A percentile compares a stretch with the other conserved stretches of the same genome.
These are phyloP conservation scores for Solanum pimpinellifolium DNA, from an alignment of 257 asterid genomes.

Conservation along the genomic window DNA sequence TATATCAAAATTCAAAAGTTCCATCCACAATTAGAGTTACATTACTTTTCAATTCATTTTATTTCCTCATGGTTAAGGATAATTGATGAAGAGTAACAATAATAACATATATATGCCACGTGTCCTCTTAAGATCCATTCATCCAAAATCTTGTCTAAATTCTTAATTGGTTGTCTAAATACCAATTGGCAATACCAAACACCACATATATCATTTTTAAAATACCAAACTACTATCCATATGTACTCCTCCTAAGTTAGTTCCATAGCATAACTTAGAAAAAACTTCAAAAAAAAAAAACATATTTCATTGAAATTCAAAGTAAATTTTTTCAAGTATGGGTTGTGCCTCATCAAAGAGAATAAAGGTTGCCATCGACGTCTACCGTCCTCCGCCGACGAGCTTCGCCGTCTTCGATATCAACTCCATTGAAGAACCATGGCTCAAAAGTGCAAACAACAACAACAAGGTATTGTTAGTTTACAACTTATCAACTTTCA, in stretches of 20 bases:
- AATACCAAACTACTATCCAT: conserved; percentile 6
- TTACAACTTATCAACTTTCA: background rate
- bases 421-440: conserved; percentile 72
- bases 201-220: conserved; percentile 9
- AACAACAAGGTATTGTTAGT: background rate
- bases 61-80: background rate
- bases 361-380: conserved; percentile 40
- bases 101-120: background rate
- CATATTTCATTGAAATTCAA: background rate
- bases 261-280: background rate
- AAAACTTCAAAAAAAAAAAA: background rate
- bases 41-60: background rate
- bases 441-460: conserved; percentile 28
- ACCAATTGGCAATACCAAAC: background rate
- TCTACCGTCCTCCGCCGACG: conserved; percentile 76
- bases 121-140: background rate
- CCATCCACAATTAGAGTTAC: background rate
- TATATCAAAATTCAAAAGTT: background rate
- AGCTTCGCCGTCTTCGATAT: conserved; percentile 72
- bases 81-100: background rate
- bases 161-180: conserved; percentile 3
- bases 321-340: conserved; percentile 13
- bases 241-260: background rate
- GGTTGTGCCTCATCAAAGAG: conserved; percentile 81
- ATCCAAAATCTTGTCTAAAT: background rate